phyloP scores from a whole-genome alignment of 108 stramenopile species.

The Skeletonema menzelii region DNA sequence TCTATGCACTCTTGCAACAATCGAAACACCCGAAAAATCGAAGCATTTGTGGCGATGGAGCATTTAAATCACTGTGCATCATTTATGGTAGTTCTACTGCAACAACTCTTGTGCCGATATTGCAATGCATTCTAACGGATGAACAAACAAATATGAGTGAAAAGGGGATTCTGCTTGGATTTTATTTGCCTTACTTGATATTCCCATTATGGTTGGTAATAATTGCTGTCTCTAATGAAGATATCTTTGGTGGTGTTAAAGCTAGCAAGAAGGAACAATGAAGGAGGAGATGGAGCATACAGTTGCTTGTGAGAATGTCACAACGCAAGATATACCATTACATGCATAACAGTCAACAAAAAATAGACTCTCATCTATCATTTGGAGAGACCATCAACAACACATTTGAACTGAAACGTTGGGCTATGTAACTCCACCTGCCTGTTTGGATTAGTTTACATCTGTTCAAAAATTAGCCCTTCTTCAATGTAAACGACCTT shows the following conservation, averaged over 20 bases:
- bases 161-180: slow-evolving; percentile 45
- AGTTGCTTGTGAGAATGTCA: not conserved
- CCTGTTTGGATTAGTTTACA: no score
- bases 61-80: slow-evolving; percentile 49
- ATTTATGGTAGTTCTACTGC: slow-evolving; percentile 67
- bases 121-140: slow-evolving; percentile 42
- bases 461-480: no score
- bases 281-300: not conserved
- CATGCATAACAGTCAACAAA: not conserved
- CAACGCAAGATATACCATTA: not conserved
- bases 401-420: not conserved
- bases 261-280: not conserved
- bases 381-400: not conserved
- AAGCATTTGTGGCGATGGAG: slow-evolving; percentile 41
- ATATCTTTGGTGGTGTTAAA: slow-evolving; percentile 17
- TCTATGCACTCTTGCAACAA: slow-evolving; percentile 35
- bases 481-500: no score
- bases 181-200: slow-evolving; percentile 79
- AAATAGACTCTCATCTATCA: not conserved
- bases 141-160: slow-evolving; percentile 42
- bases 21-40: slow-evolving; percentile 1
- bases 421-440: no score
- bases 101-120: slow-evolving; percentile 82
- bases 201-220: slow-evolving; percentile 63
- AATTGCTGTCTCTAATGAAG: slow-evolving; percentile 46